A percentile compares a stretch with the other conserved stretches of the same genome.
Conservation (phyloP, 345 rosid genomes). For the Salix viminalis region DNA sequence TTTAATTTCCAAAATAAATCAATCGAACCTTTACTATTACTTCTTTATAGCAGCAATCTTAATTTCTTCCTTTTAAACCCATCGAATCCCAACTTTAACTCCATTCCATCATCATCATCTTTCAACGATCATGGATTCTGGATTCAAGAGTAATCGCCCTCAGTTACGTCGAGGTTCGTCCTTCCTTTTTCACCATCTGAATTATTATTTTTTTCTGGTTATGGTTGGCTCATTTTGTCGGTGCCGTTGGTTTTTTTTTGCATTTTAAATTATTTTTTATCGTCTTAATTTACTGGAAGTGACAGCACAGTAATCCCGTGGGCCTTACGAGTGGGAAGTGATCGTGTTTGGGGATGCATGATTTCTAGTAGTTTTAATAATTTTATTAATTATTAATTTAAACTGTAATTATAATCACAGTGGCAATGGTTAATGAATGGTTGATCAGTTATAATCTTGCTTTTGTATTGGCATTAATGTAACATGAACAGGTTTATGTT, state of each 20-base stretch:
- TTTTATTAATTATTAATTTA: neutral
- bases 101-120: conserved; percentile 7
- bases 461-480: neutral
- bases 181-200: neutral
- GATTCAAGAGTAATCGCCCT: conserved; percentile 58
- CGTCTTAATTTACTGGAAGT: neutral
- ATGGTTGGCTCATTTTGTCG: neutral
- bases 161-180: conserved; percentile 64
- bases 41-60: neutral
- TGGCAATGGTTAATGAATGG: neutral
- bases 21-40: conserved; percentile 41
- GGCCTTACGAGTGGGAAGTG: neutral
- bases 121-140: conserved; percentile 53
- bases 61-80: neutral
- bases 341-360: neutral
- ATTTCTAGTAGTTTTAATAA: neutral
- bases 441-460: neutral
- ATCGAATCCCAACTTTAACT: conserved; percentile 4
- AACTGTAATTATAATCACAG: neutral
- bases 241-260: neutral
- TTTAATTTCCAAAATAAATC: conserved; percentile 45
- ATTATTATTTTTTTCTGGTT: neutral
- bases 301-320: neutral
- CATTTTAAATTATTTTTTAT: neutral
- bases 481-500: conserved; percentile 42